A percentile compares a stretch with the other conserved stretches of the same genome.
Evolutionary conservation across 2,329 filamentous ascomycete species (phyloP).

Genomic region (Ceratocystiopsis minuta): DNA sequence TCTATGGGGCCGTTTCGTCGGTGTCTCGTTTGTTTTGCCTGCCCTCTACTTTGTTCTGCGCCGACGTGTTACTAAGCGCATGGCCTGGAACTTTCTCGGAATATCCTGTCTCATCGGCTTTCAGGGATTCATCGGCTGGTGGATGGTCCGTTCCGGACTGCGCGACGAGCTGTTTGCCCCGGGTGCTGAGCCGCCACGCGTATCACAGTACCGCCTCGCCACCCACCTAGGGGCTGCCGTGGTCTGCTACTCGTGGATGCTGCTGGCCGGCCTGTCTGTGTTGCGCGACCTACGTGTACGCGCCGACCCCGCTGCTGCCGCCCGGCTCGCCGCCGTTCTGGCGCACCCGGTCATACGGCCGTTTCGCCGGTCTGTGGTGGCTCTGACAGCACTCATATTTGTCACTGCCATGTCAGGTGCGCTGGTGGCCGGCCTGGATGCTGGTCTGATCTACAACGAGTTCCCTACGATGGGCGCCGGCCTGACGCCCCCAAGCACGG

Average conservation of each 20-base stretch:
- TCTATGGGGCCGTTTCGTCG: constrained; percentile 83
- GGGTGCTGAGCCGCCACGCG: constrained; percentile 77
- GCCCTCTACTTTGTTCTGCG: constrained; percentile 75
- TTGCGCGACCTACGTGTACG: constrained; percentile 61
- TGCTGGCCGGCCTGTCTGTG: constrained; percentile 71
- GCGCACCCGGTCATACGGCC: constrained; percentile 47
- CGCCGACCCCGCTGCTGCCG: constrained; percentile 43
- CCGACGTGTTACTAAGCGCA: constrained; percentile 56
- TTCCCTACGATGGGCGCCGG: constrained; percentile 90
- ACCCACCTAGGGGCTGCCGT: constrained; percentile 84
- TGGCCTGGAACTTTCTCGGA: constrained; percentile 60
- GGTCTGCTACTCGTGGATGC: constrained; percentile 83
- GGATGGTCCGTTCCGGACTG: constrained; percentile 96
- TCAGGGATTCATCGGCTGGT: constrained; percentile 93
- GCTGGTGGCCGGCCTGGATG: constrained; percentile 85
- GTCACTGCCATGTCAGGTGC: constrained; percentile 83
- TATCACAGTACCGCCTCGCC: constrained; percentile 84
- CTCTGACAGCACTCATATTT: constrained; percentile 61
- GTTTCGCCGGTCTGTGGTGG: constrained; percentile 57
- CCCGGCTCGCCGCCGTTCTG: constrained; percentile 42
- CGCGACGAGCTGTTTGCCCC: constrained; percentile 91
- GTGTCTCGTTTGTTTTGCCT: constrained; percentile 74
- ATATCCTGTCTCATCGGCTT: constrained; percentile 85
- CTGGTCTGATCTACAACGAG: constrained; percentile 95
- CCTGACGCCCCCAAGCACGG: constrained; percentile 59